A percentile compares a stretch with the other conserved stretches of the same genome.
These are phyloP conservation scores for Rhodotorula toruloides DNA, from an alignment of 768 basidiomycete genomes.

Conservation along the genomic window DNA sequence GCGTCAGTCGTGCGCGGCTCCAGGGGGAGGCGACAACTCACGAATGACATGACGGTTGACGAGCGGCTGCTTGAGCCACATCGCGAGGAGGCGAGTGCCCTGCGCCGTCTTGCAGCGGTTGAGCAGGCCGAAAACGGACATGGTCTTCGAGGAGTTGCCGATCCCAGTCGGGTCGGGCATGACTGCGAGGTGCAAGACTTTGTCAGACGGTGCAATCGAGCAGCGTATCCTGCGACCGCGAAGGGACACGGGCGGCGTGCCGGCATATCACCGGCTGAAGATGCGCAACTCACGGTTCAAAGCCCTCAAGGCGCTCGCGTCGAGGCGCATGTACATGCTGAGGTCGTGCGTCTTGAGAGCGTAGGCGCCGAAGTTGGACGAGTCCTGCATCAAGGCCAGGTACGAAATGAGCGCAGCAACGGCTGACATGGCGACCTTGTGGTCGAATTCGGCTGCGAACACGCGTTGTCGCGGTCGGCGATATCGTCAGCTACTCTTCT, in stretches of 20 bases:
- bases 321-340: conserved; percentile 89
- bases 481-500: no score
- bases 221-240: no score
- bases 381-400: conserved; percentile 69
- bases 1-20: background rate
- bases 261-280: no score
- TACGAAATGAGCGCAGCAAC: conserved; percentile 76
- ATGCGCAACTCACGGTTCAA: conserved; percentile 59
- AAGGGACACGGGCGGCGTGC: no score
- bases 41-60: conserved; percentile 90
- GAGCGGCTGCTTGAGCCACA: conserved; percentile 93
- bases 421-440: conserved; percentile 72
- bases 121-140: conserved; percentile 78
- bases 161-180: conserved; percentile 38
- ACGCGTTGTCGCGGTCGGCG: no score
- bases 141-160: conserved; percentile 67
- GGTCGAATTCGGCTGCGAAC: conserved; percentile 63
- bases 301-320: conserved; percentile 87
- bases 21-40: conserved; percentile 48
- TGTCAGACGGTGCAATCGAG: no score
- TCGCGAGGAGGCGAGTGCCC: conserved; percentile 75
- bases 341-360: conserved; percentile 80
- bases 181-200: no score
- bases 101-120: conserved; percentile 97
- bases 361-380: conserved; percentile 72